A percentile compares a stretch with the other conserved stretches of the same genome.
Conservation (phyloP, 2,329 filamentous ascomycete species). For the Xylaria sp. region DNA sequence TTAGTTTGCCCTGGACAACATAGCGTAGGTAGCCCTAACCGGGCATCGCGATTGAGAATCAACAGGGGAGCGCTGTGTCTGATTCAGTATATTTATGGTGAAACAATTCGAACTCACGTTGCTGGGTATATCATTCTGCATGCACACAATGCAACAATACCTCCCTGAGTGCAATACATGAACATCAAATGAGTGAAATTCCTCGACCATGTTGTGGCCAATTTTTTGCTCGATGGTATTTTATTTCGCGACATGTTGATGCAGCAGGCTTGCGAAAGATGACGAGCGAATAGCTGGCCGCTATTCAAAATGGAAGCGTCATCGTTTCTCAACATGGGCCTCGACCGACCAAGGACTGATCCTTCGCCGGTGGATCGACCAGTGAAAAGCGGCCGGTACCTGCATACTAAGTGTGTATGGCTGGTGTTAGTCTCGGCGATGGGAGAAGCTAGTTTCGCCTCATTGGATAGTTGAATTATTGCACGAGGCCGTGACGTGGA, state of each 20-base stretch:
- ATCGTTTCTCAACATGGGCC: conserved; percentile 15
- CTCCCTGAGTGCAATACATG: neutral
- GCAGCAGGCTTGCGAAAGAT: conserved; percentile 1
- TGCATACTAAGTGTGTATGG: conserved; percentile 30
- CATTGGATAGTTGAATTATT: conserved; percentile 10
- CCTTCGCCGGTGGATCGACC: conserved; percentile 1
- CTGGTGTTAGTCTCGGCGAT: conserved; percentile 12
- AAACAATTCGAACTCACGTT: neutral
- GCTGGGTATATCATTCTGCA: neutral
- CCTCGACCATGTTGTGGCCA: too few species aligned
- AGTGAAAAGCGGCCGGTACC: conserved; percentile 34
- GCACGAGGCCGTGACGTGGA: conserved; percentile 24
- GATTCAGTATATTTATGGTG: neutral
- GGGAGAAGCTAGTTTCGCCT: conserved; percentile 5
- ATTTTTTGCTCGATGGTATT: too few species aligned
- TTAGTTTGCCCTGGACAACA: neutral
- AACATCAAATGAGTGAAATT: too few species aligned
- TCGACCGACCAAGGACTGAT: conserved; percentile 17
- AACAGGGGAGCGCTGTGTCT: neutral
- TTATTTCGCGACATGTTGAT: conserved; percentile 1
- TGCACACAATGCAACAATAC: too few species aligned
- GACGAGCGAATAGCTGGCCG: conserved; percentile 9
- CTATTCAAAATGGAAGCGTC: conserved; percentile 16
- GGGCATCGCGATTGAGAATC: neutral
- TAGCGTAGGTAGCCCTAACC: too few species aligned